phyloP scores from a whole-genome alignment of 2,329 filamentous ascomycete species.

The Penicillium brasilianum region DNA sequence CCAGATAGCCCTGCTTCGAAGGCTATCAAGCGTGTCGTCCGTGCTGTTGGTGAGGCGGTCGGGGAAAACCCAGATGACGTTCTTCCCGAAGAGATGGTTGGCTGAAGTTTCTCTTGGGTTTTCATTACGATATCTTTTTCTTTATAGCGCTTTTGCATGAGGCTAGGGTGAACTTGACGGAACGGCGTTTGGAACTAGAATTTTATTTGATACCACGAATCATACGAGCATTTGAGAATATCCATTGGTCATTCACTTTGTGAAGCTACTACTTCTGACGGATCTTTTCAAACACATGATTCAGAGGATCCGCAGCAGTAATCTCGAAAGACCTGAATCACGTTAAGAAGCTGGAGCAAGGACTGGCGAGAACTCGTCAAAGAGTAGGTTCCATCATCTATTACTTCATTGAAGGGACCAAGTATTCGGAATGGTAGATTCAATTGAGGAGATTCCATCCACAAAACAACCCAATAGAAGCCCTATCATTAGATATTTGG shows the following conservation, averaged over 20 bases:
- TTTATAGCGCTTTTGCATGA: slow-evolving; percentile 26
- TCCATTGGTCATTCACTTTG: not conserved
- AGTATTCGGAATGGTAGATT: too few species aligned
- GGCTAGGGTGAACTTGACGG: slow-evolving; percentile 1
- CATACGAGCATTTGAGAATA: slow-evolving; percentile 14
- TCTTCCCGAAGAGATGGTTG: slow-evolving; percentile 41
- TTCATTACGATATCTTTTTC: slow-evolving; percentile 11
- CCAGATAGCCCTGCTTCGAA: slow-evolving; percentile 89
- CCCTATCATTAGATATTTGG: not conserved
- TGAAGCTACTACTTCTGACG: too few species aligned
- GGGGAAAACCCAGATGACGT: slow-evolving; percentile 64
- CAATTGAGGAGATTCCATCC: too few species aligned
- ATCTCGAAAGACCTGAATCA: too few species aligned
- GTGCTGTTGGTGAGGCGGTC: slow-evolving; percentile 69
- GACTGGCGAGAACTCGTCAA: too few species aligned
- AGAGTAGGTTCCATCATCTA: too few species aligned
- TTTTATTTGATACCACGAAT: slow-evolving; percentile 27
- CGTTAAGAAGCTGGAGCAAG: too few species aligned
- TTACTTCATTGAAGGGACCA: too few species aligned
- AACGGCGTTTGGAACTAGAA: slow-evolving; percentile 31
- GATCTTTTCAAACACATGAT: too few species aligned
- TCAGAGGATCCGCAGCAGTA: too few species aligned
- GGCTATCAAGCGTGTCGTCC: slow-evolving; percentile 81
- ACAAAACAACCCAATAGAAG: not conserved
- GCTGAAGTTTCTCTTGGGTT: slow-evolving; percentile 26